Percentiles rank a stretch among this genome's conserved stretches.
Conservation (phyloP, 1,284 basidiomycete genomes). For the Mycena sp. region DNA sequence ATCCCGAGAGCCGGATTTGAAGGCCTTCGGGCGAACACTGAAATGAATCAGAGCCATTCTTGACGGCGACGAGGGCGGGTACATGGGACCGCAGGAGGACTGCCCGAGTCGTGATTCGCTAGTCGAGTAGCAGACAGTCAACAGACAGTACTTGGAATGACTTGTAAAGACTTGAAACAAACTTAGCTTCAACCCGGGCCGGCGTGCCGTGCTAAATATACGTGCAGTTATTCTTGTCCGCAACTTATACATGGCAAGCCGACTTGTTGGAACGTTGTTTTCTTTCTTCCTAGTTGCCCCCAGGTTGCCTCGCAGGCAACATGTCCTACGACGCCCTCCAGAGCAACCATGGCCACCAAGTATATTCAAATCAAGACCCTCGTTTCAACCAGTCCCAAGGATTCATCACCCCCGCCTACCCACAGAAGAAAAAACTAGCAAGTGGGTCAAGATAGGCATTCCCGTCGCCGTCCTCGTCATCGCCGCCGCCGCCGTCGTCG, state of each 20-base stretch:
- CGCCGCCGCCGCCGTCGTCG: slow-evolving; percentile 80
- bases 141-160: no score
- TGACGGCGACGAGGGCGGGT: no score
- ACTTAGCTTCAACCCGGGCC: no score
- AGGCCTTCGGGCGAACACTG: no score
- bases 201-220: no score
- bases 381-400: slow-evolving; percentile 76
- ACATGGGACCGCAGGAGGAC: no score
- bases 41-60: no score
- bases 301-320: not conserved
- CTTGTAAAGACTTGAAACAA: no score
- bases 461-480: slow-evolving; percentile 74
- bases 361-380: slow-evolving; percentile 51
- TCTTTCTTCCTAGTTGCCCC: slow-evolving; percentile 1
- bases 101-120: no score
- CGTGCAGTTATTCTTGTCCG: slow-evolving; percentile 6
- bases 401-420: slow-evolving; percentile 59
- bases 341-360: slow-evolving; percentile 10
- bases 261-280: not conserved
- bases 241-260: not conserved
- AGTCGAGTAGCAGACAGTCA: no score
- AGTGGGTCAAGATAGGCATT: slow-evolving; percentile 74
- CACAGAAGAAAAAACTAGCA: slow-evolving; percentile 56
- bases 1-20: no score
- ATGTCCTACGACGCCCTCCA: slow-evolving; percentile 17